Percentiles rank a stretch among this genome's conserved stretches.
phyloP scores from a whole-genome alignment of 2,329 filamentous ascomycete genomes.

The Mycosphaerella arachidis region DNA sequence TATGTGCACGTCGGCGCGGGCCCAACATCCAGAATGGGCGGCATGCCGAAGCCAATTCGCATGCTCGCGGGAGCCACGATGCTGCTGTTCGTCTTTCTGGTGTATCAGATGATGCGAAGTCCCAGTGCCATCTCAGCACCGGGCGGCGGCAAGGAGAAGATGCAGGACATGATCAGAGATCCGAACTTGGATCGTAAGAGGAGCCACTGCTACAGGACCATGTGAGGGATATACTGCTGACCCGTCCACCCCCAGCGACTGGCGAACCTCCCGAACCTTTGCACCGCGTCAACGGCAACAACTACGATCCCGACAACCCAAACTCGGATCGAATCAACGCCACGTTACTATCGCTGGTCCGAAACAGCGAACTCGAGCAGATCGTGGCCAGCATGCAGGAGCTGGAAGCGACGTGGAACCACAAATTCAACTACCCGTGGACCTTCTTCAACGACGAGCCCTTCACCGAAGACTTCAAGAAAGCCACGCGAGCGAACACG shows the following conservation, averaged over 20 bases:
- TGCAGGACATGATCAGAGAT: constrained; percentile 66
- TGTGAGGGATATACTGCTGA: neutral
- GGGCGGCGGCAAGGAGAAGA: constrained; percentile 36
- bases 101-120: constrained; percentile 68
- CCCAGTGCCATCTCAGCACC: constrained; percentile 40
- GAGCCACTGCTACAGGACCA: neutral
- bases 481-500: constrained; percentile 70
- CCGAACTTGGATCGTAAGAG: constrained; percentile 79
- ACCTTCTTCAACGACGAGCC: constrained; percentile 97
- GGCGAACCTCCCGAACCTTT: constrained; percentile 76
- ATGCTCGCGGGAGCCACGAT: constrained; percentile 68
- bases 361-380: constrained; percentile 80
- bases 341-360: constrained; percentile 83
- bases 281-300: constrained; percentile 62
- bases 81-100: constrained; percentile 70
- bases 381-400: constrained; percentile 87
- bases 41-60: constrained; percentile 78
- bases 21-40: constrained; percentile 60
- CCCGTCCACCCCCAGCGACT: constrained; percentile 41
- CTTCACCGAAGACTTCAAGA: constrained; percentile 91
- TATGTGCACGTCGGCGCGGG: constrained; percentile 14
- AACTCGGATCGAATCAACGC: constrained; percentile 85
- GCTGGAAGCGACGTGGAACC: constrained; percentile 91
- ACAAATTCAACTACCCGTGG: constrained; percentile 99
- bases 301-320: constrained; percentile 71